A percentile compares a stretch with the other conserved stretches of the same genome.
phyloP scores from a whole-genome alignment of 2,329 filamentous ascomycete genomes.

The Clonostachys rhizophaga region DNA sequence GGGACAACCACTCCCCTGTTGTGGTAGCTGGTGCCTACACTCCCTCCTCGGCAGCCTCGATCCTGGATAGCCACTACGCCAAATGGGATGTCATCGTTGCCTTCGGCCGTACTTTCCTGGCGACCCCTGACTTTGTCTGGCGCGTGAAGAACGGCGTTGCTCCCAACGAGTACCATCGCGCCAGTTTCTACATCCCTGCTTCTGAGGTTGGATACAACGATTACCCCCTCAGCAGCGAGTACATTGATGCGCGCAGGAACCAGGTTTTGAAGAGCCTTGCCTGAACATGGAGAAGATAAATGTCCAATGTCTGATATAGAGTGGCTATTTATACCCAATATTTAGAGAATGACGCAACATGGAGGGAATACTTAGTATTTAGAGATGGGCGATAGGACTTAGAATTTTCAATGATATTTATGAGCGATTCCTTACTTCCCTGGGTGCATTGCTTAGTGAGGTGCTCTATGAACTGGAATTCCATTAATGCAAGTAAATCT shows the following conservation, averaged over 20 bases:
- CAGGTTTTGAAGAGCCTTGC: too few species aligned
- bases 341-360: too few species aligned
- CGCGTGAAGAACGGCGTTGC: conserved; percentile 15
- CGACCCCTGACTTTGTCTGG: conserved; percentile 22
- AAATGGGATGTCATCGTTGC: conserved; percentile 30
- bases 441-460: too few species aligned
- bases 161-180: conserved; percentile 17
- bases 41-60: conserved; percentile 38
- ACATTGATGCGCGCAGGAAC: not conserved
- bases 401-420: too few species aligned
- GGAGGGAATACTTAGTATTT: too few species aligned
- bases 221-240: conserved; percentile 17
- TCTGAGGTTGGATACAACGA: conserved; percentile 24
- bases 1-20: conserved; percentile 44
- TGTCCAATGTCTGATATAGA: too few species aligned
- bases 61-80: not conserved
- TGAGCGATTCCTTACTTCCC: too few species aligned
- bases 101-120: conserved; percentile 20
- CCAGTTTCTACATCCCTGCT: conserved; percentile 17
- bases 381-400: too few species aligned
- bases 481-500: too few species aligned
- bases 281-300: too few species aligned
- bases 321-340: too few species aligned
- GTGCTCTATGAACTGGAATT: too few species aligned
- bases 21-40: conserved; percentile 51